Evolutionary conservation across 2,329 filamentous ascomycete genomes (phyloP), one percentile per base, ranked within the genome.

Genomic region (Cladophialophora carrionii): DNA sequence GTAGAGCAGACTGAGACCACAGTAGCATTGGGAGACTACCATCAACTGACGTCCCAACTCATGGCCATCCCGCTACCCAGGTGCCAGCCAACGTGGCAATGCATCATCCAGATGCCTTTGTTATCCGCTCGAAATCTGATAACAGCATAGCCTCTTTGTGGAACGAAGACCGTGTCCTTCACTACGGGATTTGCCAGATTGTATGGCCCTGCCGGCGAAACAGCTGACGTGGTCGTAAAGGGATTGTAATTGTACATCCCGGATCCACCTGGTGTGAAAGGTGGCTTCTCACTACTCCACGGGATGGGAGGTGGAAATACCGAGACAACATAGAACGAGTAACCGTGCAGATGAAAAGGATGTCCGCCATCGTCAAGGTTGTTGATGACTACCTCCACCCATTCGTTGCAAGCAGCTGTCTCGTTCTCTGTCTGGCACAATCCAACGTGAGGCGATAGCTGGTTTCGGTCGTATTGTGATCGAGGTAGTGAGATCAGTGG

Each of bases 301-400:
- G 62, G 22, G 8, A n/a, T 22, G n/a, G 57, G 59, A 53, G 26
- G 26, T 29, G 55, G 55, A 32, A 62, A 62, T n/a, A 62, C 41
- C 1, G 76, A 73, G 8, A 84, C 69, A 12, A 83, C 72, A 69
- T 77, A 81, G 73, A 84, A 84, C 62, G 83, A 78, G 71, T 84
- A 81, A 4, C 82, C 82, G 73, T 84, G 82, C 12, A 84, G 74
- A 73, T 84, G 82, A 71, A 82, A 80, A 0, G 81, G 80, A 68
- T 83, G 81, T 37, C 77, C 70, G 54, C 76, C 75, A 59, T 68
- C 65, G 60, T 78, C 74, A 54, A 72, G 67, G 61, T 78, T 77
- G 67, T 78, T 77, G 65, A 78, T 74, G 4, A 78, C 71, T 20
- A 78, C 67, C 22, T 78, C 76, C 14, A 78, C 73, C 81, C 82